phyloP scores from a whole-genome alignment of 352 stramenopile species.

The Phytophthora foliorum region DNA sequence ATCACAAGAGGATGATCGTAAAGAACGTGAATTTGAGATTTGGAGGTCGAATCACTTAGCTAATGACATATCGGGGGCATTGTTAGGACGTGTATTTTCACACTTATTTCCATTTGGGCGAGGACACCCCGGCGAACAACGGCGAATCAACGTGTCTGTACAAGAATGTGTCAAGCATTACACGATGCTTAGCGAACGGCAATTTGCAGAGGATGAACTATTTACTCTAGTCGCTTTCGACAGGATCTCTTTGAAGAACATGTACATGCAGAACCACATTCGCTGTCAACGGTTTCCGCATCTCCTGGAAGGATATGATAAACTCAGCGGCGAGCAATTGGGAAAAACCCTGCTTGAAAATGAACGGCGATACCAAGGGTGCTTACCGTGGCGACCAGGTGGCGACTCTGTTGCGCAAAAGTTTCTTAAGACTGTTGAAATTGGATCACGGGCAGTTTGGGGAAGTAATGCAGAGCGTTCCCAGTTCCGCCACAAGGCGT shows the following conservation, averaged over 20 bases:
- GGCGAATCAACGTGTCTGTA: slow-evolving; percentile 1
- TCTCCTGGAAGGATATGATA: slow-evolving; percentile 3
- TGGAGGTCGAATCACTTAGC: neutral
- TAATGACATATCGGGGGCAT: neutral
- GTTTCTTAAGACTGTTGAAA: slow-evolving; percentile 9
- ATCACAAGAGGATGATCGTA: no score
- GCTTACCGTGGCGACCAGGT: neutral
- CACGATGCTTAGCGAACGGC: slow-evolving; percentile 5
- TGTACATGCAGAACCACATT: slow-evolving; percentile 5
- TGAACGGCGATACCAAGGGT: neutral
- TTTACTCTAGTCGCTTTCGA: slow-evolving; percentile 22
- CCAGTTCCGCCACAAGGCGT: no score
- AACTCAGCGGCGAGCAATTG: neutral
- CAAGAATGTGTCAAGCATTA: slow-evolving; percentile 23
- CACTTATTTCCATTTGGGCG: slow-evolving; percentile 13
- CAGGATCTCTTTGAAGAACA: slow-evolving; percentile 11
- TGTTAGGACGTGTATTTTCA: neutral
- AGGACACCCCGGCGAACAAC: slow-evolving; percentile 9
- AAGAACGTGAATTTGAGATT: slow-evolving; percentile 1
- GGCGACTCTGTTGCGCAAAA: neutral
- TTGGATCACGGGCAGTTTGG: neutral
- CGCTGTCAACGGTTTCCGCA: slow-evolving; percentile 4
- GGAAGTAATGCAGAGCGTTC: no score
- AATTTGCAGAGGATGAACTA: slow-evolving; percentile 27
- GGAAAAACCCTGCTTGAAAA: neutral